Conservation (phyloP, 2,329 filamentous ascomycete species). For the Monascus ruber region DNA sequence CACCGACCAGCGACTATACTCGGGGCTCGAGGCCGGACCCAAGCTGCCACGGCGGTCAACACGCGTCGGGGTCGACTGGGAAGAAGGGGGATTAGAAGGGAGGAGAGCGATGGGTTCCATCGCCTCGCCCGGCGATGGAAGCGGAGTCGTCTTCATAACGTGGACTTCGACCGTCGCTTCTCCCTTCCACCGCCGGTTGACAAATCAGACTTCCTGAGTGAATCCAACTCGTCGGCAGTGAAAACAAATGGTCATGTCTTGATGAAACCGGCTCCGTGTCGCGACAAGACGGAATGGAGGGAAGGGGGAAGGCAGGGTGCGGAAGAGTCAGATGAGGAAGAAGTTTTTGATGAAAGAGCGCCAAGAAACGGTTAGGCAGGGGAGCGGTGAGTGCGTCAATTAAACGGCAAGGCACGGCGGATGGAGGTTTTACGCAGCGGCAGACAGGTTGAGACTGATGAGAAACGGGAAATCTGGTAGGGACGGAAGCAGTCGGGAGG, state of each 20-base stretch:
- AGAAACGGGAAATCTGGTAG: too few species aligned
- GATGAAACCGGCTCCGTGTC: conserved; percentile 13
- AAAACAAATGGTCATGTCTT: conserved; percentile 24
- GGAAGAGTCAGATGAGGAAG: too few species aligned
- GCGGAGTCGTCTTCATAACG: conserved; percentile 29
- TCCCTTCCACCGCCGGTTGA: conserved; percentile 21
- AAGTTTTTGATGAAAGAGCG: too few species aligned
- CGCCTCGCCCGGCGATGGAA: conserved; percentile 28
- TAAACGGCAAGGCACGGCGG: too few species aligned
- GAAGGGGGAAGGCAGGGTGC: conserved; percentile 1
- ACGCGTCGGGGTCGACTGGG: conserved; percentile 12
- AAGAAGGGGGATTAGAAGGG: conserved; percentile 14
- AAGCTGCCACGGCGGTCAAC: conserved; percentile 2
- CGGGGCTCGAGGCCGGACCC: neutral
- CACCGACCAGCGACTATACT: neutral
- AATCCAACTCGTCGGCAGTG: conserved; percentile 18
- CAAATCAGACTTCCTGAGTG: conserved; percentile 22
- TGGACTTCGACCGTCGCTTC: conserved; percentile 25
- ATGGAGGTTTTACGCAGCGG: too few species aligned
- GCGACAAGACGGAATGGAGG: conserved; percentile 4
- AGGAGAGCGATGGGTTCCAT: conserved; percentile 14
- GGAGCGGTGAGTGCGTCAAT: too few species aligned
- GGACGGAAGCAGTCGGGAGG: too few species aligned
- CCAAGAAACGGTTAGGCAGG: too few species aligned
- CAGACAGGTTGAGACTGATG: too few species aligned